Conservation (phyloP, 495 filamentous ascomycete species). For the Xylaria palmicola region DNA sequence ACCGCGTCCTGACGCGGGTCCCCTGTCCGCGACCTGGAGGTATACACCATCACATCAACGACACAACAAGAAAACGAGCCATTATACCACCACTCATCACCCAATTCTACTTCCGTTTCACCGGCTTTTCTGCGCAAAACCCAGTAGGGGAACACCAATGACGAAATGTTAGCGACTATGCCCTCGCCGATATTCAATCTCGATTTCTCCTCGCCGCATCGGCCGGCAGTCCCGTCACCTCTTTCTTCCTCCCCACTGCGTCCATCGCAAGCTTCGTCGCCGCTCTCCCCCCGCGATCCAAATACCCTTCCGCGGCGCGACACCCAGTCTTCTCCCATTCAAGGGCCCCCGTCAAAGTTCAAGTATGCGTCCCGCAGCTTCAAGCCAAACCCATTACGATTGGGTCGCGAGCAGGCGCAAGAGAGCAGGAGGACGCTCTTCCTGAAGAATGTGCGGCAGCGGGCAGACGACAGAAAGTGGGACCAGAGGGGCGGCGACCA, state of each 20-base stretch:
- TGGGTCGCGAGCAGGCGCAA: constrained; percentile 43
- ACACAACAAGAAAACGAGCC: neutral
- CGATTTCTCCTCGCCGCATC: constrained; percentile 32
- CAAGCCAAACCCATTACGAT: constrained; percentile 40
- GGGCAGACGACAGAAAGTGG: constrained; percentile 65
- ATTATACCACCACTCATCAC: too few relatives aligned
- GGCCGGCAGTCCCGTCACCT: constrained; percentile 31
- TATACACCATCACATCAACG: neutral
- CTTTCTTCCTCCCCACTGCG: constrained; percentile 36
- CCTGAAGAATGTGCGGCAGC: constrained; percentile 71
- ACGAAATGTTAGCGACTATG: constrained; percentile 36
- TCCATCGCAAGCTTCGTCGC: constrained; percentile 27
- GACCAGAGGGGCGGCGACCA: constrained; percentile 70
- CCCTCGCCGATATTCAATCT: constrained; percentile 26
- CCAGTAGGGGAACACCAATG: neutral
- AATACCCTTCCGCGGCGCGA: constrained; percentile 27
- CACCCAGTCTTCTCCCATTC: constrained; percentile 38
- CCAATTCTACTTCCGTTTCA: neutral
- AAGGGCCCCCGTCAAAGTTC: constrained; percentile 23
- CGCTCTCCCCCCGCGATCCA: constrained; percentile 25
- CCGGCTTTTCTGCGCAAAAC: neutral
- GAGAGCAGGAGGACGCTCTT: constrained; percentile 65
- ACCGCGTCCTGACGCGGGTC: constrained; percentile 15
- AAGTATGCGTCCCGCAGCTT: constrained; percentile 30
- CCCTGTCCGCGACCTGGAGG: neutral